Base-by-base conservation (phyloP, 805 yeast species). In the Komagataella kurtzmanii region DNA sequence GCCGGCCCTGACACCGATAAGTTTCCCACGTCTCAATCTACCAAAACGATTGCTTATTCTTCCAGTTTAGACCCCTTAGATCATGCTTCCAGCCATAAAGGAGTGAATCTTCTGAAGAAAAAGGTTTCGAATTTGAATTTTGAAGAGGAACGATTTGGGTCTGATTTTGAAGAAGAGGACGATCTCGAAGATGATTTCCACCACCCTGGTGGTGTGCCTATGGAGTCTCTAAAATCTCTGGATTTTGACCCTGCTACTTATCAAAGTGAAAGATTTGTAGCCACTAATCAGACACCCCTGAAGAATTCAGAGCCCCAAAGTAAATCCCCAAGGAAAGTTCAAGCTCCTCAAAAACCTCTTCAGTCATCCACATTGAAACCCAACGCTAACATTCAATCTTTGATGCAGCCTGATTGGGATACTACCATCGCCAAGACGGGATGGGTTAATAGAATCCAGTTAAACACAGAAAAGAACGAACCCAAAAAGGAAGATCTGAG, bases 371-470 rank as follows among this genome's bases (percentile, higher is more conserved):
- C 40, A 30, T 30, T 14, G 4, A 30, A 30, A 14, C 10, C 40
- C 3, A 45, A 45, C 21, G 7, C 47, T 6, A 45, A 45, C 24
- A 18, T 45, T 45, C 47, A 40, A 17, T 46, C 59, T 2, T 55
- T 67, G 36, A 58, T 65, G 6, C 65, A 61, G 46, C 61, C 63
- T 3, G 51, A 53, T 3, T 68, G 71, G 71, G 72, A 68, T 56
- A 23, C 44, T 12, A 60, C 56, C 53, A 49, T 71, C 14, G 64
- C 76, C 55, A 81, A 77, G 61, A 67, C 70, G 0, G 83, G 83
- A 4, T 83, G 87, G 87, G 56, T 82, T 17, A 83, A 83, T 59
- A 73, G 71, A 54, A 69, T 77, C 2, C 63, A 65, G 36, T 24
- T 54, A 2, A 17, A 47, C 2, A 44, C 47, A 14, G 68, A 69